Percentiles rank a stretch among this genome's conserved stretches.
These are phyloP conservation scores for Saccharum officinarum DNA, from an alignment of 176 grass and related monocot species.

Conservation along the genomic window DNA sequence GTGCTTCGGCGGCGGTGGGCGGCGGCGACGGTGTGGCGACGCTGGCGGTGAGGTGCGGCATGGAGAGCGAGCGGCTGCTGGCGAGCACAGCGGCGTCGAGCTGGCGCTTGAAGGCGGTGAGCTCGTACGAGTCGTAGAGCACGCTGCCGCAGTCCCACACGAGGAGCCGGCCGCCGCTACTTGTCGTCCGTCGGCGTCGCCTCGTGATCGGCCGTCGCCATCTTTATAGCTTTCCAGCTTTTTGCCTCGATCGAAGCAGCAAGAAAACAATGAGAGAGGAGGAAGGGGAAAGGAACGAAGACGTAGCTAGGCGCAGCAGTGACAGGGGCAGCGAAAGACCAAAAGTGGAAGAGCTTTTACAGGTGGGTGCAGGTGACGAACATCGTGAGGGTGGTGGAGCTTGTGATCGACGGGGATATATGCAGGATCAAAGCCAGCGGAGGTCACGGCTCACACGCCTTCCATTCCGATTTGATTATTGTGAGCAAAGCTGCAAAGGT, in stretches of 20 bases:
- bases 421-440: conserved; percentile 21
- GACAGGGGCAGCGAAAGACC: neutral
- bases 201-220: conserved; percentile 25
- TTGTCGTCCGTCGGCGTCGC: neutral
- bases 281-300: neutral
- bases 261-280: neutral
- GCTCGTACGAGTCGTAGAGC: conserved; percentile 54
- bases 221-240: conserved; percentile 41
- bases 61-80: conserved; percentile 39
- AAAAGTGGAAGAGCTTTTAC: conserved; percentile 41
- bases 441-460: conserved; percentile 36
- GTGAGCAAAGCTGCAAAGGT: neutral
- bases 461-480: conserved; percentile 16
- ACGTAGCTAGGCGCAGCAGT: neutral
- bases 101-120: conserved; percentile 45
- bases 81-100: conserved; percentile 38
- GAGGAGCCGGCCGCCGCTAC: neutral
- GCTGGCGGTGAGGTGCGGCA: conserved; percentile 28
- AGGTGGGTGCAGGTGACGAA: conserved; percentile 32
- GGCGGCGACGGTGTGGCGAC: neutral
- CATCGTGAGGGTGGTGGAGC: conserved; percentile 3
- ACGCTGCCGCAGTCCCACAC: conserved; percentile 52
- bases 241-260: conserved; percentile 21
- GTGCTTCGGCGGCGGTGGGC: neutral
- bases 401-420: conserved; percentile 19